Evolutionary conservation across 345 rosid genomes (phyloP).

Genomic region (Bruguiera sexangula): DNA sequence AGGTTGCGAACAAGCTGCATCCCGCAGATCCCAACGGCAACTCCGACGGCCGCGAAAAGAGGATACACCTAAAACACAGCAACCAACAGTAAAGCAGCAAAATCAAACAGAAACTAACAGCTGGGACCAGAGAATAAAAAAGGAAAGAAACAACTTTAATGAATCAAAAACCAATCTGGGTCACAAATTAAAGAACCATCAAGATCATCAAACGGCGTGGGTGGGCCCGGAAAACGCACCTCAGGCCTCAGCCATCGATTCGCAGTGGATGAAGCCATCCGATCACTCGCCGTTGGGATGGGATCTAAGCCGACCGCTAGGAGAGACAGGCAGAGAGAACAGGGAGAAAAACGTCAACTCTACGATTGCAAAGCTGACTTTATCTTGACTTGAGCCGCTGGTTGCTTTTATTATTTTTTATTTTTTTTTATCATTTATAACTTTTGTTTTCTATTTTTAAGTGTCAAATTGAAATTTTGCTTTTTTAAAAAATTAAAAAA

Average conservation of each 20-base stretch:
- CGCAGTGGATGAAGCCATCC: conserved; percentile 1
- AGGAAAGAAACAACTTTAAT: neutral
- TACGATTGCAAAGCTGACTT: neutral
- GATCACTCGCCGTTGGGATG: neutral
- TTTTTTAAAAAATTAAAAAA: no score
- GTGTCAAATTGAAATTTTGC: no score
- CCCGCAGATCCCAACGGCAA: conserved; percentile 90
- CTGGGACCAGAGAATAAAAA: neutral
- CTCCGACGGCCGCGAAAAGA: conserved; percentile 82
- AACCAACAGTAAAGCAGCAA: neutral
- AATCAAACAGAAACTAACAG: neutral
- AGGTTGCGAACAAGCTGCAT: conserved; percentile 72
- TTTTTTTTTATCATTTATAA: no score
- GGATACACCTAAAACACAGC: conserved; percentile 65
- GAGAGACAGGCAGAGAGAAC: neutral
- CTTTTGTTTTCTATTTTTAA: no score
- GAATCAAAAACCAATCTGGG: neutral
- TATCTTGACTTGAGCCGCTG: conserved; percentile 1
- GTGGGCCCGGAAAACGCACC: conserved; percentile 26
- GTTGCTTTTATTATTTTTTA: no score
- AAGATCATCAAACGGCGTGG: conserved; percentile 1
- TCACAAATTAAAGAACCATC: neutral
- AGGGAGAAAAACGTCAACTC: neutral
- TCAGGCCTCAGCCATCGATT: conserved; percentile 72
- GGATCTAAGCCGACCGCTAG: neutral